A percentile compares a stretch with the other conserved stretches of the same genome.
phyloP scores from a whole-genome alignment of 306 rosid species.

The Vigna angularis region DNA sequence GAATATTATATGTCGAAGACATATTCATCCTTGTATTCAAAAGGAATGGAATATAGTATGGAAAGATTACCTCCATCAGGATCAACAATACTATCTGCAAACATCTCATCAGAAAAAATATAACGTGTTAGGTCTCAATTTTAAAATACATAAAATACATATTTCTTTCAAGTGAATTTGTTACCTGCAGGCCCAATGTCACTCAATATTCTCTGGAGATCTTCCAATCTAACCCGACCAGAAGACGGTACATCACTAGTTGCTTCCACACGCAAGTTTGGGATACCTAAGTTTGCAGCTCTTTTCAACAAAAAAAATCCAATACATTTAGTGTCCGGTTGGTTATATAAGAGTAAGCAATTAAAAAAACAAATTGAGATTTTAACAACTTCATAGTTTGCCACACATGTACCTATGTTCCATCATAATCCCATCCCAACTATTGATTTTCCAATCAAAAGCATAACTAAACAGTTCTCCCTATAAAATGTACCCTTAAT shows the following conservation, averaged over 20 bases:
- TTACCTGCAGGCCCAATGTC: conserved; percentile 84
- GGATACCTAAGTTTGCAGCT: conserved; percentile 63
- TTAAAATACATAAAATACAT: not conserved
- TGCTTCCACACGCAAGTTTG: conserved; percentile 68
- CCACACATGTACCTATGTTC: not conserved
- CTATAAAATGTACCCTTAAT: not conserved
- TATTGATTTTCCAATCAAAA: not conserved
- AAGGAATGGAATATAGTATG: conserved; percentile 29
- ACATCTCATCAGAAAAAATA: conserved; percentile 42
- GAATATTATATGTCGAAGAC: conserved; percentile 18
- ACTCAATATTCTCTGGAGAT: conserved; percentile 85
- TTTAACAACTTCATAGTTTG: not conserved
- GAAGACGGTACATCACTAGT: conserved; percentile 66
- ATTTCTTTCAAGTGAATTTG: conserved; percentile 12
- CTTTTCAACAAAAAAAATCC: conserved; percentile 16
- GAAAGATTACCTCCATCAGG: conserved; percentile 82
- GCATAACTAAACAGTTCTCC: not conserved
- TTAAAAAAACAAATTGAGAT: not conserved
- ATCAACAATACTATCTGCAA: conserved; percentile 70
- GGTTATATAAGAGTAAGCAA: conserved; percentile 1
- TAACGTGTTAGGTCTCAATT: conserved; percentile 47
- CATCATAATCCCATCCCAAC: not conserved
- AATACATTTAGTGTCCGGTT: conserved; percentile 32
- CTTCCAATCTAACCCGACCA: conserved; percentile 86
- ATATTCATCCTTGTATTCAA: conserved; percentile 12